Conservation (phyloP, 352 stramenopile species). For the Phytophthora brassicae region DNA sequence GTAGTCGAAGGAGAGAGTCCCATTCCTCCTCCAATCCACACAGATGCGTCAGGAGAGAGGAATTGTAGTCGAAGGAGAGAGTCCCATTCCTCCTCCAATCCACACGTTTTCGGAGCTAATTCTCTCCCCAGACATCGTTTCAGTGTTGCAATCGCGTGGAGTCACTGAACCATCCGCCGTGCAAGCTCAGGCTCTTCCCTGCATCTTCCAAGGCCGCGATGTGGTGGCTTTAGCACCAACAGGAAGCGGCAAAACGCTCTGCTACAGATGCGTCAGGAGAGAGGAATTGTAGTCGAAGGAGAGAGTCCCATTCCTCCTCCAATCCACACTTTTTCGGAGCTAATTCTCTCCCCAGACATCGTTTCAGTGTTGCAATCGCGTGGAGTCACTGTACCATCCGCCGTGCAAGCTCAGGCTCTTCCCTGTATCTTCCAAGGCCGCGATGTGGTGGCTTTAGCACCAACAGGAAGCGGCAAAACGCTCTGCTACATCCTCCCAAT, state of each 20-base stretch:
- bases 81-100: conserved; percentile 30
- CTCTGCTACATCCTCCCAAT: conserved; percentile 95
- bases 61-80: conserved; percentile 41
- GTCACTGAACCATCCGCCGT: conserved; percentile 93
- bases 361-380: conserved; percentile 33
- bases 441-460: conserved; percentile 93
- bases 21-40: too few relatives aligned
- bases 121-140: conserved; percentile 29
- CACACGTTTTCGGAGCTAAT: conserved; percentile 39
- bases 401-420: conserved; percentile 97
- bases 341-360: conserved; percentile 32
- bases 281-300: conserved; percentile 45
- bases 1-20: conserved; percentile 37
- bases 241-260: conserved; percentile 95
- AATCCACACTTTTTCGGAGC: conserved; percentile 39
- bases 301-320: conserved; percentile 29
- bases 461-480: conserved; percentile 96
- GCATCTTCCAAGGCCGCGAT: conserved; percentile 83
- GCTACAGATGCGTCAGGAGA: conserved; percentile 77
- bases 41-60: conserved; percentile 59
- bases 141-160: conserved; percentile 33
- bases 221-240: conserved; percentile 94
- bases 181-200: conserved; percentile 95
- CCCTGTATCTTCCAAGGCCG: conserved; percentile 74
- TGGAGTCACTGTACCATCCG: conserved; percentile 87